phyloP scores from a whole-genome alignment of 2,329 filamentous ascomycete genomes.

The Epichloe bromicola region DNA sequence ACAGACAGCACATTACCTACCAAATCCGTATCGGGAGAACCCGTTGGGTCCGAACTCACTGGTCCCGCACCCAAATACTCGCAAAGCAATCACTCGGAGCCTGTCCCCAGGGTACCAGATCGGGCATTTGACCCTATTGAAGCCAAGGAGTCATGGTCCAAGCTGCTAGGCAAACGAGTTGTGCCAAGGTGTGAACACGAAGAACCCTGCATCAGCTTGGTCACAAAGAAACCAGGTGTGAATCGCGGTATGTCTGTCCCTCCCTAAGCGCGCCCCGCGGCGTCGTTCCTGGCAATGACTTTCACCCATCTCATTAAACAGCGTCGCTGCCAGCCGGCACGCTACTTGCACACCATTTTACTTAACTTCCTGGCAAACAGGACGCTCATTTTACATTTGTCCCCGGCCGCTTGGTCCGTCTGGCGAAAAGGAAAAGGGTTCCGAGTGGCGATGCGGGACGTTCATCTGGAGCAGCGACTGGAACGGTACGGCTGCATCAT shows the following conservation, averaged over 20 bases:
- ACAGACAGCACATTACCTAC: background rate
- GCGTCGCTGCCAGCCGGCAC: too few relatives aligned
- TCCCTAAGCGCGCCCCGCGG: background rate
- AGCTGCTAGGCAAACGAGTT: constrained; percentile 62
- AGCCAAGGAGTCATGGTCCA: constrained; percentile 74
- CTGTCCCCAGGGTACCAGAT: constrained; percentile 13
- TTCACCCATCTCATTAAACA: background rate
- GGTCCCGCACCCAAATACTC: background rate
- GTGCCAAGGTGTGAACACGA: constrained; percentile 75
- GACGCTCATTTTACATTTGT: constrained; percentile 52
- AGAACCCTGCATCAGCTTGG: constrained; percentile 71
- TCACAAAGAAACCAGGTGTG: constrained; percentile 78
- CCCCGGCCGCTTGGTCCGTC: constrained; percentile 67
- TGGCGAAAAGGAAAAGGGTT: constrained; percentile 71
- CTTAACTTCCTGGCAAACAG: constrained; percentile 18
- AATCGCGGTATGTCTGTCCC: constrained; percentile 52
- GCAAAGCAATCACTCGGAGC: background rate
- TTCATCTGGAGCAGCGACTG: constrained; percentile 62
- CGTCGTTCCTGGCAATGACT: background rate
- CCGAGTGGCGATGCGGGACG: constrained; percentile 76
- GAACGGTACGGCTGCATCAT: constrained; percentile 19
- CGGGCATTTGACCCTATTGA: constrained; percentile 54
- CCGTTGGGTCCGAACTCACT: background rate
- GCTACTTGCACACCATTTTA: background rate
- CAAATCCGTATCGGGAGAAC: background rate